phyloP scores from a whole-genome alignment of 2,329 filamentous ascomycete species.

The Furcasterigmium sp. region DNA sequence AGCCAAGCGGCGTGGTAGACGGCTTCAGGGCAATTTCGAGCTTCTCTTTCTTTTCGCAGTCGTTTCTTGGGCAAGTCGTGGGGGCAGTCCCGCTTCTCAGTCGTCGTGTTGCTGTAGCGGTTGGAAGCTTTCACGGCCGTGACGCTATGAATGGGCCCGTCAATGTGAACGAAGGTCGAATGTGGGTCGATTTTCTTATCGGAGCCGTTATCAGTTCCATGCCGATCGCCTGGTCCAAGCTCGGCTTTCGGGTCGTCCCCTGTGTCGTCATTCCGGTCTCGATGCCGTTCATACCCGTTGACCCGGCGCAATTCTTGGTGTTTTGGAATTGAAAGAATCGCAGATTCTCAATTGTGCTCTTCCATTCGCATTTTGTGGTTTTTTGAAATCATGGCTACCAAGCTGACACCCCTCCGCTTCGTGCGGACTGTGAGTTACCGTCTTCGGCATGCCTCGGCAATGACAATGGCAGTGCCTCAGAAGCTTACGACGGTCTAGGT shows the following conservation, averaged over 20 bases:
- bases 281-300: too few species aligned
- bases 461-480: neutral
- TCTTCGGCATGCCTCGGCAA: neutral
- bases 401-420: conserved; percentile 13
- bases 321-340: too few species aligned
- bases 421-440: conserved; percentile 51
- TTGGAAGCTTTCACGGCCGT: neutral
- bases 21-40: too few species aligned
- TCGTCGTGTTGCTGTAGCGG: neutral
- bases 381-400: conserved; percentile 10
- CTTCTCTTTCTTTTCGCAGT: too few species aligned
- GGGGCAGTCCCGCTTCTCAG: neutral
- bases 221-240: too few species aligned
- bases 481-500: conserved; percentile 47
- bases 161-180: neutral
- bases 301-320: too few species aligned
- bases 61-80: neutral
- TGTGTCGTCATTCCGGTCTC: neutral
- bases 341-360: too few species aligned
- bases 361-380: too few species aligned
- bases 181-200: conserved; percentile 11
- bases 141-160: neutral
- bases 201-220: conserved; percentile 8
- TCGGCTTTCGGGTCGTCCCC: neutral
- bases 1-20: neutral